These are phyloP conservation scores for Rosa rugosa DNA, from an alignment of 306 rosid genomes.

Conservation along the genomic window DNA sequence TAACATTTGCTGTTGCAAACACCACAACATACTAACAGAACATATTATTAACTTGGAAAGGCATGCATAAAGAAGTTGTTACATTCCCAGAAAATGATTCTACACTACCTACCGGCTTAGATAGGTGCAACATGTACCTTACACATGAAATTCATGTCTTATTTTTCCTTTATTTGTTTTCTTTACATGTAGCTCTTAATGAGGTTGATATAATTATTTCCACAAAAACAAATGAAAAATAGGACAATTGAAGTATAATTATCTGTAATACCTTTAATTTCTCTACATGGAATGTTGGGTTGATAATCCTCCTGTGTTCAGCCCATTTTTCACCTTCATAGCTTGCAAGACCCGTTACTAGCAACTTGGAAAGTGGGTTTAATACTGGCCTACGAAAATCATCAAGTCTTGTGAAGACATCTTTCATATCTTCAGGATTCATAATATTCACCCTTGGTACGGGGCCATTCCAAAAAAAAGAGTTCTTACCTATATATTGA, in stretches of 20 bases:
- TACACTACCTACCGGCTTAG: neutral
- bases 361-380: constrained; percentile 10
- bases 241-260: no score
- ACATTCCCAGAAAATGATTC: neutral
- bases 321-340: constrained; percentile 29
- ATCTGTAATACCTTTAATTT: constrained; percentile 25
- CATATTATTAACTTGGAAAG: neutral
- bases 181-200: no score
- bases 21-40: neutral
- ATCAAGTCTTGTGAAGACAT: constrained; percentile 26
- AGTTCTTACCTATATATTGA: constrained; percentile 34
- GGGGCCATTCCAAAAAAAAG: constrained; percentile 44
- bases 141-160: neutral
- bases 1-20: constrained; percentile 13
- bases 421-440: constrained; percentile 46
- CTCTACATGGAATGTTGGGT: constrained; percentile 32
- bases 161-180: no score
- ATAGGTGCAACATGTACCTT: neutral
- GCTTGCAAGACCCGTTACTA: neutral
- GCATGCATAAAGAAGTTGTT: neutral
- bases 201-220: no score
- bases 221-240: no score
- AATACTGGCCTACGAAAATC: constrained; percentile 3
- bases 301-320: constrained; percentile 32
- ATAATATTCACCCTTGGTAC: constrained; percentile 38